A percentile compares a stretch with the other conserved stretches of the same genome.
Evolutionary conservation across 306 rosid species (phyloP).

Genomic region (Canavalia ensiformis): DNA sequence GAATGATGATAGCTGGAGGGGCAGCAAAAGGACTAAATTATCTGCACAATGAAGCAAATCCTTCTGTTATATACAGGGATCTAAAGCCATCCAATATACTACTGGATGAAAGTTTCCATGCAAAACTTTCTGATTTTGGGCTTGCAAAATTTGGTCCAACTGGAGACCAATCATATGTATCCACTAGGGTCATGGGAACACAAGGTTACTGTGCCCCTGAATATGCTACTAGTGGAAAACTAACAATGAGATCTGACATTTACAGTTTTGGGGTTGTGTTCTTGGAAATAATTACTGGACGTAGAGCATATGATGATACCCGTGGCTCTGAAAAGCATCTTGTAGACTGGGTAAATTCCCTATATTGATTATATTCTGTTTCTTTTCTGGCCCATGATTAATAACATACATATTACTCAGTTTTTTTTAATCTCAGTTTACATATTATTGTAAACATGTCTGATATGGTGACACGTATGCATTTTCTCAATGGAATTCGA

Average conservation of each 20-base stretch:
- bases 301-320: slow-evolving; percentile 59
- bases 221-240: slow-evolving; percentile 70
- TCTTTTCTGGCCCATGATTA: slow-evolving; percentile 34
- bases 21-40: slow-evolving; percentile 79
- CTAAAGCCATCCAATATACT: slow-evolving; percentile 72
- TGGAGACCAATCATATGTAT: slow-evolving; percentile 69
- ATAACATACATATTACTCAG: slow-evolving; percentile 1
- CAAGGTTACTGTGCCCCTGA: slow-evolving; percentile 86
- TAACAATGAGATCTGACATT: slow-evolving; percentile 72
- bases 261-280: slow-evolving; percentile 81
- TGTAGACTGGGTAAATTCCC: slow-evolving; percentile 63
- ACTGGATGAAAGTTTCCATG: slow-evolving; percentile 58
- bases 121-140: slow-evolving; percentile 85
- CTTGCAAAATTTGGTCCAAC: slow-evolving; percentile 79
- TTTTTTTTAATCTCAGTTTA: neutral
- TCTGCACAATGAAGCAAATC: slow-evolving; percentile 67
- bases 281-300: slow-evolving; percentile 74
- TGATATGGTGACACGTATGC: slow-evolving; percentile 19
- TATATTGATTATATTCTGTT: neutral
- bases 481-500: slow-evolving; percentile 19
- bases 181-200: slow-evolving; percentile 85
- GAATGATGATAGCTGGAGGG: slow-evolving; percentile 77
- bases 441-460: neutral
- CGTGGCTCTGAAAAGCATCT: slow-evolving; percentile 54
- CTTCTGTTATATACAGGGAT: slow-evolving; percentile 79